Conservation (phyloP, 1,284 basidiomycete genomes). For the Boletus smithii region DNA sequence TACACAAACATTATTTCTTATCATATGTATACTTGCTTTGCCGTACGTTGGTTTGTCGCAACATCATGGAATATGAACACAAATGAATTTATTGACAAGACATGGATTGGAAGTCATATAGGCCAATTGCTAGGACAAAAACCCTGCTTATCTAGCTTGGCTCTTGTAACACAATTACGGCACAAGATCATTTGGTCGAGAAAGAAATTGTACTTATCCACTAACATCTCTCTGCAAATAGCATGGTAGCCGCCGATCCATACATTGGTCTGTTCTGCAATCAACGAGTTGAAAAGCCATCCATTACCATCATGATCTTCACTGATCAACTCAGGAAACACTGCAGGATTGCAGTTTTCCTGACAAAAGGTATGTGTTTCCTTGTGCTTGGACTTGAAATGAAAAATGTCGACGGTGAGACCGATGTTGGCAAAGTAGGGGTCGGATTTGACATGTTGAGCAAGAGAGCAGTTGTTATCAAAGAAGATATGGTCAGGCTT, state of each 20-base stretch:
- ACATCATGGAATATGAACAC: too few species aligned
- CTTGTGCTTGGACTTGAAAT: conserved; percentile 41
- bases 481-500: conserved; percentile 30
- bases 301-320: conserved; percentile 26
- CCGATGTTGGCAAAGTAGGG: conserved; percentile 27
- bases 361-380: conserved; percentile 34
- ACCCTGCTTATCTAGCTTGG: conserved; percentile 2
- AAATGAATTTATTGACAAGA: too few species aligned
- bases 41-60: too few species aligned
- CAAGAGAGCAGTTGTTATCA: conserved; percentile 38
- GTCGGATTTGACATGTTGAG: conserved; percentile 22
- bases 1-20: background rate
- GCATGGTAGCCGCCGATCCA: conserved; percentile 28
- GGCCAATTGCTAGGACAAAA: background rate
- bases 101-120: too few species aligned
- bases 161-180: conserved; percentile 16
- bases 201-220: conserved; percentile 30
- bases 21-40: too few species aligned
- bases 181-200: conserved; percentile 39
- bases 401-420: conserved; percentile 41
- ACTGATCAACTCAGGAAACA: conserved; percentile 31
- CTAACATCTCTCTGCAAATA: conserved; percentile 28
- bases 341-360: conserved; percentile 36
- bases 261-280: conserved; percentile 23
- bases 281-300: conserved; percentile 33